Percentiles rank a stretch among this genome's conserved stretches.
Evolutionary conservation across 176 grass and related monocot genomes (phyloP).

Genomic region (Zoysia pacifica): DNA sequence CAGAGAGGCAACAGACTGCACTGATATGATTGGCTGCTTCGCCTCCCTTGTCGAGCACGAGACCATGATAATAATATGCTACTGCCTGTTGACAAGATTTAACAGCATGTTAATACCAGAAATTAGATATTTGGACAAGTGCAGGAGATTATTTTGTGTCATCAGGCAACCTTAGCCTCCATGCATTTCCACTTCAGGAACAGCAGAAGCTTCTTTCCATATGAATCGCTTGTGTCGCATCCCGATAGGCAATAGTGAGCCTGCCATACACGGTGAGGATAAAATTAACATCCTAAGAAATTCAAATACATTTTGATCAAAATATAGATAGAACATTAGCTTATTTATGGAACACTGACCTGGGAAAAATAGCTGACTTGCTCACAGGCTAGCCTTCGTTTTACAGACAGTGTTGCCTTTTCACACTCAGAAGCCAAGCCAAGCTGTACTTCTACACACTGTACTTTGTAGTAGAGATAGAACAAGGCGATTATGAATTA

Average conservation of each 20-base stretch:
- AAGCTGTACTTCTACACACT: slow-evolving; percentile 96
- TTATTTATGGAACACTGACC: slow-evolving; percentile 38
- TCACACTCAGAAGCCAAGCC: slow-evolving; percentile 88
- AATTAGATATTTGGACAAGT: neutral
- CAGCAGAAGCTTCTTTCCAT: slow-evolving; percentile 80
- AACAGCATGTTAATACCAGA: slow-evolving; percentile 18
- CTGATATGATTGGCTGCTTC: slow-evolving; percentile 72
- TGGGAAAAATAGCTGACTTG: slow-evolving; percentile 85
- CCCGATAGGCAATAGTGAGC: slow-evolving; percentile 80
- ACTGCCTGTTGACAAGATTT: slow-evolving; percentile 56
- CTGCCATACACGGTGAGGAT: slow-evolving; percentile 46
- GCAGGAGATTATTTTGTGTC: slow-evolving; percentile 1
- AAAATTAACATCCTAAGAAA: slow-evolving; percentile 1
- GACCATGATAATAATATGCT: slow-evolving; percentile 90
- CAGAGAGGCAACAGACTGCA: slow-evolving; percentile 79
- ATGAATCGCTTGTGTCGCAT: slow-evolving; percentile 79
- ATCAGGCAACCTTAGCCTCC: slow-evolving; percentile 79
- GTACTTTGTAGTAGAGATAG: neutral
- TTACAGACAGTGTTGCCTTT: slow-evolving; percentile 91
- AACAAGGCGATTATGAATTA: neutral
- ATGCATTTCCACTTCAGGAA: slow-evolving; percentile 97
- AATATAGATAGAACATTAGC: neutral
- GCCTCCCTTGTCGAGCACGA: slow-evolving; percentile 72
- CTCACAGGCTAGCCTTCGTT: slow-evolving; percentile 93
- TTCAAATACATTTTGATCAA: neutral